Percentiles rank a stretch among this genome's conserved stretches.
phyloP scores from a whole-genome alignment of 1,139 yeast genomes.

The Saccharomyces pastorianus region DNA sequence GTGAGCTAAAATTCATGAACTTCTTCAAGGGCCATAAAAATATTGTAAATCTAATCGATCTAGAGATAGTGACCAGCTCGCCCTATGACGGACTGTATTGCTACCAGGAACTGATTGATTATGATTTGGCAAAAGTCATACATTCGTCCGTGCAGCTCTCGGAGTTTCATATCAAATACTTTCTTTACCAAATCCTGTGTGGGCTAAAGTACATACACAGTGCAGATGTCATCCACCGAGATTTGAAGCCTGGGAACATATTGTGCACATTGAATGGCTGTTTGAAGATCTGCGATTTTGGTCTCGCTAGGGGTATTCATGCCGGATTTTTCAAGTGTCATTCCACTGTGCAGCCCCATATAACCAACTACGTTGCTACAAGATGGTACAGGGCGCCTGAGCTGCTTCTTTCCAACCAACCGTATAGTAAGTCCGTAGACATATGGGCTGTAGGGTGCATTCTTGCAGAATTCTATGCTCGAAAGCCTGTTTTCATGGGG shows the following conservation, averaged over 20 bases:
- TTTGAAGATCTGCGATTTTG: constrained; percentile 80
- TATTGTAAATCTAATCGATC: constrained; percentile 62
- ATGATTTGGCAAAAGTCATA: constrained; percentile 70
- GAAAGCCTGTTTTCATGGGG: constrained; percentile 67
- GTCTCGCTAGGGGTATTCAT: constrained; percentile 71
- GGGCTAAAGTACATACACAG: constrained; percentile 79
- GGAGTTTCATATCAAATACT: constrained; percentile 73
- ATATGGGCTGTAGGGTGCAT: constrained; percentile 81
- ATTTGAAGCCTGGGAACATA: constrained; percentile 78
- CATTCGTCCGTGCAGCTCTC: constrained; percentile 70
- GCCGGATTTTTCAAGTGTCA: constrained; percentile 36
- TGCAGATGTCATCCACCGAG: constrained; percentile 79
- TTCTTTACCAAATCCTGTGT: constrained; percentile 69
- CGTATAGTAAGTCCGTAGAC: constrained; percentile 53
- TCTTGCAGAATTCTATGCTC: constrained; percentile 64
- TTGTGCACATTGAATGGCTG: constrained; percentile 64
- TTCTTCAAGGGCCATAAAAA: constrained; percentile 78
- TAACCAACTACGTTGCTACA: constrained; percentile 87
- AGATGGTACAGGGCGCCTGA: constrained; percentile 97
- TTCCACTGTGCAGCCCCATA: constrained; percentile 33
- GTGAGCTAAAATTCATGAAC: constrained; percentile 71
- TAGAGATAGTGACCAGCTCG: constrained; percentile 54
- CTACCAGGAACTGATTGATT: constrained; percentile 72
- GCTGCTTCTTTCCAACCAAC: constrained; percentile 54
- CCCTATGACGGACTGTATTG: constrained; percentile 85